A percentile compares a stretch with the other conserved stretches of the same genome.
These are phyloP conservation scores for Medicago truncatula DNA, from an alignment of 306 rosid species.

Conservation along the genomic window DNA sequence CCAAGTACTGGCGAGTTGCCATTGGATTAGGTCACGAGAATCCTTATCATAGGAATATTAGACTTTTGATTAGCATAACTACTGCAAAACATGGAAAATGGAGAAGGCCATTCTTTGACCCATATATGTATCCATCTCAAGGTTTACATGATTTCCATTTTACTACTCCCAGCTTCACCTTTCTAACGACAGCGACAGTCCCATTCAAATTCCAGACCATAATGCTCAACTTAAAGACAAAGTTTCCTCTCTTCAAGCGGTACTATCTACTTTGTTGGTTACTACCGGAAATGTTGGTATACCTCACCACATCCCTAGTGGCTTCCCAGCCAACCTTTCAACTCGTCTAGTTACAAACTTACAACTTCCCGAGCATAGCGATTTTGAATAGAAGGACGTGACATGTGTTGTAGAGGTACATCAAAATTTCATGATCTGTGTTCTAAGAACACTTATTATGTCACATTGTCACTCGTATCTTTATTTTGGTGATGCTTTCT, in stretches of 20 bases:
- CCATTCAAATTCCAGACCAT: slow-evolving; percentile 41
- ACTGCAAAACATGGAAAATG: slow-evolving; percentile 37
- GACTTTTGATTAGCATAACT: slow-evolving; percentile 30
- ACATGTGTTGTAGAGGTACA: neutral
- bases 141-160: slow-evolving; percentile 43
- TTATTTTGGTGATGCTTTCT: slow-evolving; percentile 8
- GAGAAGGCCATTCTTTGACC: slow-evolving; percentile 30
- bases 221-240: slow-evolving; percentile 51
- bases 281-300: slow-evolving; percentile 40
- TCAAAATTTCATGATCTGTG: slow-evolving; percentile 11
- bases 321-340: slow-evolving; percentile 40
- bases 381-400: slow-evolving; percentile 17
- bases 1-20: slow-evolving; percentile 17
- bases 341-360: slow-evolving; percentile 30
- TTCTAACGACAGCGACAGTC: slow-evolving; percentile 29
- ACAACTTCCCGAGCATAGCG: slow-evolving; percentile 35
- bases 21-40: neutral
- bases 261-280: slow-evolving; percentile 38
- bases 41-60: slow-evolving; percentile 14
- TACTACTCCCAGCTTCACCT: slow-evolving; percentile 43
- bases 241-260: slow-evolving; percentile 48
- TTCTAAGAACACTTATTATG: neutral
- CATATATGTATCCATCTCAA: slow-evolving; percentile 38
- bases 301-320: slow-evolving; percentile 34
- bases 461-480: slow-evolving; percentile 18